Base-by-base conservation (phyloP, 2,329 filamentous ascomycete genomes). In the Trichoderma endophyticum region DNA sequence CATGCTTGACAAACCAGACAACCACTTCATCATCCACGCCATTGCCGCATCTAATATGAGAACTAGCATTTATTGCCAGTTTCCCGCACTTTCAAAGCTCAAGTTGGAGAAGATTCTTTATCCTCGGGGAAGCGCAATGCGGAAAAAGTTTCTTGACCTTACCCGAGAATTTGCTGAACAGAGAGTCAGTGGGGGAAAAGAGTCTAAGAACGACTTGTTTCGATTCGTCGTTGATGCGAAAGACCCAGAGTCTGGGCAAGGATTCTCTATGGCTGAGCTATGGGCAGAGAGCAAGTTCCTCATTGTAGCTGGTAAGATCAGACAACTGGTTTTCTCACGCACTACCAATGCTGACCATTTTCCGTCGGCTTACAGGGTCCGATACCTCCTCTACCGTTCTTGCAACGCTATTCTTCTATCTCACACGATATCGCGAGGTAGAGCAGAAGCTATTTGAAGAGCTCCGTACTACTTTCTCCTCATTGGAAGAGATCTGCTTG, bases 151-250 rank as follows among this genome's bases (percentile, higher is more conserved):
- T 57, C 32, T 75, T 18, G 24, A 74, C 26, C 73, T 75, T 51
- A 71, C 74, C 34, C 56, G 63, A 24, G 48, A 21, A 51, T 28
- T 74, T 15, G 21, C 70, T 24, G 51, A 56, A 24, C 36, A 62
- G 4, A 57, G 56, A 34, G 71, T 72, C 4, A 70, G 72, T 3
- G 65, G n/a, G 14, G 56, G 14, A 11, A 39, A 43, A 8, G 73
- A 56, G 11, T 56, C 75, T 28, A 57, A 24, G n/a, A 79, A 79
- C 59, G 83, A 86, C 68, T 84, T 86, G 74, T 85, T 86, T 75
- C 82, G 84, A 70, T 84, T 84, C 71, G 77, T 86, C 24, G 77
- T 85, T 36, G 81, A 84, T 71, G 82, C 82, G 43, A 82, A 82
- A 70, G 83, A 86, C 57, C 83, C 84, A 1, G 82, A 84, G 74